Evolutionary conservation across 768 basidiomycete genomes (phyloP), one percentile per base, ranked within the genome.

Genomic region (Royoungia palumana): DNA sequence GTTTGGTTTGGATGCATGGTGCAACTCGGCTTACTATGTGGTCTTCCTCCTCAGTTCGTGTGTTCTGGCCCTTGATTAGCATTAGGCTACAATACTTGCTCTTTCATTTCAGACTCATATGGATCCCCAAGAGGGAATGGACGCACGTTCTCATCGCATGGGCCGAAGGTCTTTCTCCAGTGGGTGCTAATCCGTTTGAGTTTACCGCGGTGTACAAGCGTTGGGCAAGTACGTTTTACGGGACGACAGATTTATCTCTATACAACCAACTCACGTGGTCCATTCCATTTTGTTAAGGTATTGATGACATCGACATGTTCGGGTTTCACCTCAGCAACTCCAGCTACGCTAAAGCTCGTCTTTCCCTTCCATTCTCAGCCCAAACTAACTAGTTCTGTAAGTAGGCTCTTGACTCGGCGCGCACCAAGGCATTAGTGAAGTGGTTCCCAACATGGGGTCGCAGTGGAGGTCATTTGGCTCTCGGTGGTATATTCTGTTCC

Each of bases 311-410:
- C 36, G 89, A 92, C 44, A 19, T 54, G 41, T 66, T 65, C 83
- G 82, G 58, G 81, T 87, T 60, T 62, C 89, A 92, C 59, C 72
- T 91, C 49, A 89, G 86, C 63, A 92, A 92, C 60, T 89, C 88
- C 0, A 83, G 80, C 44, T 92, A 91, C 53, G 78, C 85, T 5
- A 89, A 88, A 74, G 85, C 79, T 48, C 14, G 70, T 57, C 17
- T 14, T 36, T 17, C 22, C 14, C 22, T 16, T 17, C 11, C 6
- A 27, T 10, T 0, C 16, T 2, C 0, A 4, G 10, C 17, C 6
- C 2, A 2, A 41, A 2, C 20, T 48, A 9, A 49, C 30, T 17
- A 1, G 10, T 35, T 6, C 13, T 41, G 34, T 28, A 17, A 74
- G 9, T 17, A 60, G 75, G 69, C 71, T 8, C 60, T 81, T 5